These are phyloP conservation scores for Mortierella sp. DNA, from an alignment of 371 early-diverging fungal genomes.

Conservation along the genomic window DNA sequence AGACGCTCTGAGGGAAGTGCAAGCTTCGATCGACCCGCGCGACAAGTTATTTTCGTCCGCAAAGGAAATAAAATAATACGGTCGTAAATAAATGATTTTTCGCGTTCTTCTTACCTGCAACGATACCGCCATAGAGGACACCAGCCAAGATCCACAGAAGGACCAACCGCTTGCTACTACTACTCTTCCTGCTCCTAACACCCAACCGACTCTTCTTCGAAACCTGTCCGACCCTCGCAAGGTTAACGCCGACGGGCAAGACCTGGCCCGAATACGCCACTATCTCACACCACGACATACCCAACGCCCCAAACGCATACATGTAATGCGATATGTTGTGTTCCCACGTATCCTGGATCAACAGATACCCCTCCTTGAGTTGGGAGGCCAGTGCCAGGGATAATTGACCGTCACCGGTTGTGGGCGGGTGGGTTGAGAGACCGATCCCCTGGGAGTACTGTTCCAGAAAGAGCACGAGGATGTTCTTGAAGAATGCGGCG, in stretches of 20 bases:
- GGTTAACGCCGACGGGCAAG: slow-evolving; percentile 20
- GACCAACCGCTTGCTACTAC: slow-evolving; percentile 31
- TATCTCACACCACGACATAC: slow-evolving; percentile 70
- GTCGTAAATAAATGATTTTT: not conserved
- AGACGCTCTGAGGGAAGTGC: too few species aligned
- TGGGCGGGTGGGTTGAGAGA: slow-evolving; percentile 39
- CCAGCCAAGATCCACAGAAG: slow-evolving; percentile 35
- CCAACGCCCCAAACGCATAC: slow-evolving; percentile 69
- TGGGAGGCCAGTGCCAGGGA: slow-evolving; percentile 33
- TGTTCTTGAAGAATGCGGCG: slow-evolving; percentile 49
- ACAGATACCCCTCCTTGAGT: slow-evolving; percentile 62
- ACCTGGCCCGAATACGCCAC: slow-evolving; percentile 58
- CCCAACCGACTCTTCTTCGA: slow-evolving; percentile 5
- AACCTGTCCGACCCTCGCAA: slow-evolving; percentile 28
- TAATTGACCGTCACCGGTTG: slow-evolving; percentile 29
- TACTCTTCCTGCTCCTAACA: not conserved
- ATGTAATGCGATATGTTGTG: slow-evolving; percentile 72
- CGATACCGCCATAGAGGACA: slow-evolving; percentile 43
- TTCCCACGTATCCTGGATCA: slow-evolving; percentile 70
- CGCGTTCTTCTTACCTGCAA: slow-evolving; percentile 33
- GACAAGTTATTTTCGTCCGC: too few species aligned
- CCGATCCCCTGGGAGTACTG: slow-evolving; percentile 37
- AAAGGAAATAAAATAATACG: not conserved
- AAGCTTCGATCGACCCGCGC: too few species aligned
- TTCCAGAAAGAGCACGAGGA: slow-evolving; percentile 35